Evolutionary conservation across 176 grass and related monocot species (phyloP), one percentile per base, ranked within the genome.

Genomic region (Microstegium vimineum): DNA sequence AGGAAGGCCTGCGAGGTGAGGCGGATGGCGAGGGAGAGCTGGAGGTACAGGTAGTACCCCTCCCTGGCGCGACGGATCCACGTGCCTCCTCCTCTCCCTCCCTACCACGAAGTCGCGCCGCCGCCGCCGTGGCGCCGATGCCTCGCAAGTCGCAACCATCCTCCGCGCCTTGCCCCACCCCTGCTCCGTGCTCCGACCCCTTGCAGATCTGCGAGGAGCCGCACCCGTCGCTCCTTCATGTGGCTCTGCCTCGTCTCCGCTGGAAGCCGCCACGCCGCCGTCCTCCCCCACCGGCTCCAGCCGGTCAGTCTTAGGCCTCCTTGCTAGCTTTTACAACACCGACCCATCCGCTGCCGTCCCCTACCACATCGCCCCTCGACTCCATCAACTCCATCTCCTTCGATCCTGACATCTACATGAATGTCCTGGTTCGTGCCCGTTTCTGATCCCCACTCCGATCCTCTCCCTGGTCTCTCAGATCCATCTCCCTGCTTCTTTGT

Each of bases 31-130:
- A 98, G 72, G 28, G 92, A 92, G 33, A 90, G 89, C 78, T 94
- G 95, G 83, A 98, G 80, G 86, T n/a, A n/a, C n/a, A n/a, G n/a
- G n/a, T 94, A 98, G 86, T 98, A 98, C 35, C 92, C 71, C 74
- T 98, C 95, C 83, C 79, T 92, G n/a, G 84, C 87, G 47, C 85
- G 91, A 31, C 84, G 86, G 18, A 90, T 90, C 95, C 92, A 98
- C 34, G 74, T 86, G 34, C 86, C 87, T n/a, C n/a, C n/a, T n/a
- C 77, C 73, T 87, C 42, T 81, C 18, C 6, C 4, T 51, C n/a
- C 56, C n/a, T n/a, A n/a, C n/a, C n/a, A n/a, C n/a, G n/a, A n/a
- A n/a, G n/a, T n/a, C n/a, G n/a, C n/a, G n/a, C n/a, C n/a, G n/a
- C n/a, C 73, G 11, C 36, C 67, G 8, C n/a, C n/a, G n/a, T n/a